Conservation (phyloP, 257 asterid genomes). For the Solanum paucissectum region DNA sequence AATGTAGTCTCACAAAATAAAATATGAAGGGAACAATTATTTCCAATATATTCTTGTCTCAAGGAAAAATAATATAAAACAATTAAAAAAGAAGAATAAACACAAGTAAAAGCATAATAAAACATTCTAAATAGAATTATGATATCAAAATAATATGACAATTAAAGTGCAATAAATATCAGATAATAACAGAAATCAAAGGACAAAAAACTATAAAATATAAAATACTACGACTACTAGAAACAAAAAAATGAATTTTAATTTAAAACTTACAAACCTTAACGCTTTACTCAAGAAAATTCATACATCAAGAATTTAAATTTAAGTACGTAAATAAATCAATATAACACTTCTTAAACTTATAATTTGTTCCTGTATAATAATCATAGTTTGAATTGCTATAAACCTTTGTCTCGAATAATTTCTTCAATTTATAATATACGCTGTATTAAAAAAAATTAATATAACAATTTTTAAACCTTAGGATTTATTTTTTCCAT, state of each 20-base stretch:
- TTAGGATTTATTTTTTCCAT: too few species aligned
- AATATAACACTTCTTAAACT: background rate
- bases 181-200: accelerated
- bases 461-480: background rate
- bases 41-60: background rate
- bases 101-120: too few species aligned
- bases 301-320: background rate
- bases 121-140: background rate
- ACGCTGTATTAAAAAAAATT: too few species aligned
- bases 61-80: too few species aligned
- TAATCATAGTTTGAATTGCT: too few species aligned
- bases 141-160: background rate
- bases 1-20: background rate
- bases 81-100: too few species aligned
- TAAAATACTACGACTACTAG: background rate
- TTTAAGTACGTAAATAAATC: background rate
- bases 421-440: too few species aligned
- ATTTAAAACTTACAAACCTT: background rate
- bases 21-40: background rate
- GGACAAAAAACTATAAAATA: too few species aligned
- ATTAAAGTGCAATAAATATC: too few species aligned
- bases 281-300: background rate
- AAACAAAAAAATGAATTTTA: background rate
- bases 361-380: background rate
- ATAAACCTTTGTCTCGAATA: too few species aligned